A percentile compares a stretch with the other conserved stretches of the same genome.
Conservation (phyloP, 2,329 filamentous ascomycete species). For the Shiraia sp. region DNA sequence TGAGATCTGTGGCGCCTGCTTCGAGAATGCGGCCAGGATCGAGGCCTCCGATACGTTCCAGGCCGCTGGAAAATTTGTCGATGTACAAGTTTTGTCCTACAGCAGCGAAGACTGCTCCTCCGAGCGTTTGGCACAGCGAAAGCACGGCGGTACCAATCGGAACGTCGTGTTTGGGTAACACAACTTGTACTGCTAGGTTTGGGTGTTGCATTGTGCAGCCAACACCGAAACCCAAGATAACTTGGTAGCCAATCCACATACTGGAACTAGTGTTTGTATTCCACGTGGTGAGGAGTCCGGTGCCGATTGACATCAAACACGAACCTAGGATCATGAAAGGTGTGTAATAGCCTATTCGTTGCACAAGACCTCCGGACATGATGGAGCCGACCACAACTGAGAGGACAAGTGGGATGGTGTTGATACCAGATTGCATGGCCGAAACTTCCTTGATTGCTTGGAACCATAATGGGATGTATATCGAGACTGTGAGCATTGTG, state of each 20-base stretch:
- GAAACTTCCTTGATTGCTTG: constrained; percentile 51
- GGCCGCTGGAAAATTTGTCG: constrained; percentile 45
- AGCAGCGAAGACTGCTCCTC: constrained; percentile 51
- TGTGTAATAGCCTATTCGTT: constrained; percentile 51
- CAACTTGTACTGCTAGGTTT: constrained; percentile 50
- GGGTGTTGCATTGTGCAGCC: constrained; percentile 52
- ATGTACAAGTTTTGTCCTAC: constrained; percentile 54
- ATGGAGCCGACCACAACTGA: constrained; percentile 48
- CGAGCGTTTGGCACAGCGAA: constrained; percentile 51
- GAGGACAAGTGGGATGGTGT: constrained; percentile 51
- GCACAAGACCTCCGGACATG: constrained; percentile 44
- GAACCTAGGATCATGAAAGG: constrained; percentile 51
- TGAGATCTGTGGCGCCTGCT: constrained; percentile 62
- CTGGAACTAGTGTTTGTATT: constrained; percentile 31
- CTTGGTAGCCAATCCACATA: constrained; percentile 39
- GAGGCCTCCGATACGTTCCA: constrained; percentile 42
- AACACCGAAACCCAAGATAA: constrained; percentile 42
- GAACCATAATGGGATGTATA: constrained; percentile 52
- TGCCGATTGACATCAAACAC: constrained; percentile 47
- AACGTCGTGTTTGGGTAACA: constrained; percentile 45
- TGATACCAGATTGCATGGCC: constrained; percentile 51
- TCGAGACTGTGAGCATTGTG: constrained; percentile 43
- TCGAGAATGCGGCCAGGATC: constrained; percentile 45
- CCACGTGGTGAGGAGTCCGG: constrained; percentile 52
- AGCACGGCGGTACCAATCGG: constrained; percentile 50